Base-by-base conservation (phyloP, 805 yeast species). In the Lipomyces yamanashiensis region DNA sequence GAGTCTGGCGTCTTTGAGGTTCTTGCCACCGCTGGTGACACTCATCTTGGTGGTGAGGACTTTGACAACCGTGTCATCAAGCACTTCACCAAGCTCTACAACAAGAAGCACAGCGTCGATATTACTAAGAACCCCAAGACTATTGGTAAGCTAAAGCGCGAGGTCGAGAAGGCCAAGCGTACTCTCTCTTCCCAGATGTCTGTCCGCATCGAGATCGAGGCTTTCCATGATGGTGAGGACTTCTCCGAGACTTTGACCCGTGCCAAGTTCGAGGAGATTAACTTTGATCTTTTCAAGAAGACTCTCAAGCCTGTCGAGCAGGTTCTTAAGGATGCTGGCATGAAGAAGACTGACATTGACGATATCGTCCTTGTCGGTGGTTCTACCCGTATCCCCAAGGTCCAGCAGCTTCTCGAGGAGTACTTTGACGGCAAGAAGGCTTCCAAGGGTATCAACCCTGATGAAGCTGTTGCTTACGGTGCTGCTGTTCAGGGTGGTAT, bases 401-500 rank as follows among this genome's bases (percentile, higher is more conserved):
- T 93, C 72, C 98, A 92, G 83, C 89, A 90, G 81, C 84, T 93
- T 74, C 85, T 93, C 72, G 96, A 93, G 81, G 84, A 88, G 70
- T 92, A 80, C 85, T 93, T 93, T 77, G 87, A 88, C 75, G 97
- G 97, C 74, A 93, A 95, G 85, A 92, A 92, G 81, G 93, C 96
- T 70, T 90, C 96, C 71, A 93, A 92, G 85, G 93, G 97, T 74
- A 93, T 93, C 75, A 93, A 93, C 84, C 98, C 99, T 69, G 99
- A 93, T 82, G 99, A 93, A 84, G 99, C 99, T 77, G 98, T 93
- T 75, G 99, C 98, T 50, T 93, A 87, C 74, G 99, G 99, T 85
- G 98, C 98, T 67, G 98, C 99, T 69, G 98, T 93, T 69, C 99
- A 93, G 83, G 98, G 97, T 63, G 98, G 98, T 83, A 96, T 93